Conservation (phyloP, 306 rosid species). For the Begonia masoniana region DNA sequence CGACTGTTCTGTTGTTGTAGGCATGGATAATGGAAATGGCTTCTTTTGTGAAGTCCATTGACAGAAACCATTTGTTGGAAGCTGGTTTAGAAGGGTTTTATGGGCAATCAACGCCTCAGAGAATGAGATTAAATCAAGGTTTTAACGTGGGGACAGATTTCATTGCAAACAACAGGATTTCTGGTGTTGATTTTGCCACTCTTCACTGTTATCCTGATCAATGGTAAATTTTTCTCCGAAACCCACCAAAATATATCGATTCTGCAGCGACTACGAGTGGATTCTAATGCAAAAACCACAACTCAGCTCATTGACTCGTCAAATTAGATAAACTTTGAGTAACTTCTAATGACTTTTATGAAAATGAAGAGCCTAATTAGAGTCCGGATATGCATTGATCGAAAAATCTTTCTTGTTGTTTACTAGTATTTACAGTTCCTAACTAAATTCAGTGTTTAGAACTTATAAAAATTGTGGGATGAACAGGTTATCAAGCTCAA, state of each 20-base stretch:
- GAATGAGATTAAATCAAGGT: slow-evolving; percentile 50
- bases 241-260: background rate
- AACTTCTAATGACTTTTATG: no score
- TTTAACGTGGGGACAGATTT: slow-evolving; percentile 69
- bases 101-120: slow-evolving; percentile 68
- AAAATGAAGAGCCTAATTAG: no score
- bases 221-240: slow-evolving; percentile 30
- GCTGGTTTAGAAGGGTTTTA: slow-evolving; percentile 89
- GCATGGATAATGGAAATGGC: slow-evolving; percentile 97
- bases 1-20: slow-evolving; percentile 12
- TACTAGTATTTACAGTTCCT: no score
- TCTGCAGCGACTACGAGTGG: no score
- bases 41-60: slow-evolving; percentile 66
- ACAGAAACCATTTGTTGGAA: slow-evolving; percentile 78
- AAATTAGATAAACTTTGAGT: no score
- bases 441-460: no score
- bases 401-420: no score
- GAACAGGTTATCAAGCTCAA: slow-evolving; percentile 49
- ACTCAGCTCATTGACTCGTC: no score
- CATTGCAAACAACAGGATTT: slow-evolving; percentile 55
- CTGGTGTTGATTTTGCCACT: slow-evolving; percentile 71
- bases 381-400: no score
- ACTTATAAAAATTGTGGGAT: no score
- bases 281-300: no score
- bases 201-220: slow-evolving; percentile 88